Conservation (phyloP, 1,284 basidiomycete genomes). For the Cystobasidium slooffiae region DNA sequence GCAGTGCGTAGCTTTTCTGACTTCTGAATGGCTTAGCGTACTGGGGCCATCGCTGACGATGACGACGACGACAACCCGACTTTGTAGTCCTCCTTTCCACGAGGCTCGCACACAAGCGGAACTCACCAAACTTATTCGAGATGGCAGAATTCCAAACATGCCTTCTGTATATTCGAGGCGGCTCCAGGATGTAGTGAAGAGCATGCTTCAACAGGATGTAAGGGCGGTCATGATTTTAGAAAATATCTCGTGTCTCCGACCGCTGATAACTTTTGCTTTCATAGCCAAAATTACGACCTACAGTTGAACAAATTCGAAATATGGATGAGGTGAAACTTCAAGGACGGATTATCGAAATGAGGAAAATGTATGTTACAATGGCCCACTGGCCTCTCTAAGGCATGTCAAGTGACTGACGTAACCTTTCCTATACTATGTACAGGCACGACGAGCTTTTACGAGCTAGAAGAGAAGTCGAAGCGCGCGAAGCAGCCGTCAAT, state of each 20-base stretch:
- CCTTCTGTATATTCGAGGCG: slow-evolving; percentile 78
- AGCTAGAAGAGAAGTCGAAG: slow-evolving; percentile 49
- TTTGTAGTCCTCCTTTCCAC: slow-evolving; percentile 73
- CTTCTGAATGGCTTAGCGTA: neutral
- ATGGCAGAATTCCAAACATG: slow-evolving; percentile 81
- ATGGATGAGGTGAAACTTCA: slow-evolving; percentile 54
- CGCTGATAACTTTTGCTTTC: neutral
- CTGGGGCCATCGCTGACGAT: neutral
- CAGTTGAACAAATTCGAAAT: slow-evolving; percentile 51
- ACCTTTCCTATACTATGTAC: neutral
- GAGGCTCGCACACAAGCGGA: slow-evolving; percentile 86
- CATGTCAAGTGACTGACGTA: neutral
- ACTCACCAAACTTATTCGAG: slow-evolving; percentile 78
- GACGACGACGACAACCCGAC: neutral
- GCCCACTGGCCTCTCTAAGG: no score
- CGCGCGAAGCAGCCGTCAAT: slow-evolving; percentile 64
- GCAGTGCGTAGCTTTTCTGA: slow-evolving; percentile 60
- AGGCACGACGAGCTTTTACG: slow-evolving; percentile 33
- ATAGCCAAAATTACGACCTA: slow-evolving; percentile 54
- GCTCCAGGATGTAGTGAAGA: slow-evolving; percentile 73
- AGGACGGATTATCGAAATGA: slow-evolving; percentile 67
- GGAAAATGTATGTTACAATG: slow-evolving; percentile 68
- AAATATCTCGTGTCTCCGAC: neutral
- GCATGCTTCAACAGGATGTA: slow-evolving; percentile 84
- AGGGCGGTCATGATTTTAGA: slow-evolving; percentile 56